Evolutionary conservation across 2,329 filamentous ascomycete species (phyloP).

Genomic region (Fonsecaea erecta): DNA sequence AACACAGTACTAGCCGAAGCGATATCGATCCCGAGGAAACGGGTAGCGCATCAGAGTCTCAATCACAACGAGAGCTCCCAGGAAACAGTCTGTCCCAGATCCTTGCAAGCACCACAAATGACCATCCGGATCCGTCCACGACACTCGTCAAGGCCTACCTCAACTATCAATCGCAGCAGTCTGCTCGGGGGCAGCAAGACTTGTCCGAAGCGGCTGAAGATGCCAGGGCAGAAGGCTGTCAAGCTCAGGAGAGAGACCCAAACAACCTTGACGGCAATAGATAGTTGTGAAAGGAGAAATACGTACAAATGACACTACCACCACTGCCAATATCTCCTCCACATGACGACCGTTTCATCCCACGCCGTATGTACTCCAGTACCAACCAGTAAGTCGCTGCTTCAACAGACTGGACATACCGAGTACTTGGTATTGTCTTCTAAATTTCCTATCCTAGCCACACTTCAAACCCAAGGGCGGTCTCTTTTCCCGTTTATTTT

Average conservation of each 20-base stretch:
- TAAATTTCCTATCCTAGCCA: too few relatives aligned
- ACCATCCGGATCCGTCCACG: not conserved
- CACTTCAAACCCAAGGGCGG: too few relatives aligned
- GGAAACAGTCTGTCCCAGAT: constrained; percentile 1
- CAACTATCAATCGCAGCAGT: constrained; percentile 7
- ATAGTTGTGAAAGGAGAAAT: not conserved
- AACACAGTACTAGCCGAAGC: not conserved
- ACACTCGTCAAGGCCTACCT: constrained; percentile 19
- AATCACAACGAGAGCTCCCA: not conserved
- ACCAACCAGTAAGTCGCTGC: too few relatives aligned
- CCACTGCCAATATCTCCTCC: too few relatives aligned
- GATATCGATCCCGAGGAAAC: not conserved
- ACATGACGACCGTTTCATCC: too few relatives aligned
- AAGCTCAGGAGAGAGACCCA: not conserved
- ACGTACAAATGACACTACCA: too few relatives aligned
- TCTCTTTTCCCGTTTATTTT: too few relatives aligned
- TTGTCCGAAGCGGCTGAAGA: not conserved
- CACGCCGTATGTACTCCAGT: too few relatives aligned
- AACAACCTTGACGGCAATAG: too few relatives aligned
- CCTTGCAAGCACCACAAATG: not conserved
- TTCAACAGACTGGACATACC: too few relatives aligned
- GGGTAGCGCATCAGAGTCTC: not conserved
- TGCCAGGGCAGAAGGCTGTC: not conserved
- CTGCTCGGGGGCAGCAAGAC: not conserved
- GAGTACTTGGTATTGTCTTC: too few relatives aligned